Conservation (phyloP, 148 eudicot genomes). For the Rheum nobile region DNA sequence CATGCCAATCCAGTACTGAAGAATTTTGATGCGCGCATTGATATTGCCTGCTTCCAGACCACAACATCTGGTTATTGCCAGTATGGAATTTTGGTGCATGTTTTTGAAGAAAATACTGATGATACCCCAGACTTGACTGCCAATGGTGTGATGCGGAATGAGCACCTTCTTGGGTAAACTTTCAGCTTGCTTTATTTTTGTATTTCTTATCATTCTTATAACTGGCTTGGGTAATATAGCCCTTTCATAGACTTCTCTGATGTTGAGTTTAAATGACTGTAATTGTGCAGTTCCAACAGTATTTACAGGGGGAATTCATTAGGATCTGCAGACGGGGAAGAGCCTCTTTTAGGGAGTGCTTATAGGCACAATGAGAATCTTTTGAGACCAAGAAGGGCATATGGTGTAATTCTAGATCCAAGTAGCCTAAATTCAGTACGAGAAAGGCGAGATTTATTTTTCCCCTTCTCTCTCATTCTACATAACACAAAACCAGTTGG, state of each 20-base stretch:
- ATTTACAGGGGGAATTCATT: slow-evolving; percentile 24
- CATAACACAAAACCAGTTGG: slow-evolving; percentile 96
- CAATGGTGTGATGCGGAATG: slow-evolving; percentile 32
- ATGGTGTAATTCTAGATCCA: slow-evolving; percentile 53
- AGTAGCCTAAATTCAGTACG: slow-evolving; percentile 49
- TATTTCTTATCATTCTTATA: neutral
- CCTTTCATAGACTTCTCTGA: neutral
- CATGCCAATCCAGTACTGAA: slow-evolving; percentile 80
- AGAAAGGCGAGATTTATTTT: slow-evolving; percentile 64
- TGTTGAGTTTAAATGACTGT: neutral
- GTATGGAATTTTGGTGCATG: slow-evolving; percentile 69
- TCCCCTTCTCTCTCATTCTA: slow-evolving; percentile 68
- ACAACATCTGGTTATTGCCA: slow-evolving; percentile 69
- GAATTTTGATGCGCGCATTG: slow-evolving; percentile 52
- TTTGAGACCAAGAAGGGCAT: slow-evolving; percentile 36
- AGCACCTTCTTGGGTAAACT: slow-evolving; percentile 43
- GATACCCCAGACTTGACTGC: slow-evolving; percentile 24
- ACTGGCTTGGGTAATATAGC: neutral
- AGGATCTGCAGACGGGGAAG: slow-evolving; percentile 27
- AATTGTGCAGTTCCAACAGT: slow-evolving; percentile 21
- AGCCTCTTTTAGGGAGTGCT: slow-evolving; percentile 26
- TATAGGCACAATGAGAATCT: slow-evolving; percentile 25
- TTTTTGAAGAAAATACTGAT: slow-evolving; percentile 37
- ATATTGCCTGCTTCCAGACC: slow-evolving; percentile 83
- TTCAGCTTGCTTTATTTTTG: neutral